phyloP scores from a whole-genome alignment of 2,329 filamentous ascomycete species.

The Hypoxylon sp. region DNA sequence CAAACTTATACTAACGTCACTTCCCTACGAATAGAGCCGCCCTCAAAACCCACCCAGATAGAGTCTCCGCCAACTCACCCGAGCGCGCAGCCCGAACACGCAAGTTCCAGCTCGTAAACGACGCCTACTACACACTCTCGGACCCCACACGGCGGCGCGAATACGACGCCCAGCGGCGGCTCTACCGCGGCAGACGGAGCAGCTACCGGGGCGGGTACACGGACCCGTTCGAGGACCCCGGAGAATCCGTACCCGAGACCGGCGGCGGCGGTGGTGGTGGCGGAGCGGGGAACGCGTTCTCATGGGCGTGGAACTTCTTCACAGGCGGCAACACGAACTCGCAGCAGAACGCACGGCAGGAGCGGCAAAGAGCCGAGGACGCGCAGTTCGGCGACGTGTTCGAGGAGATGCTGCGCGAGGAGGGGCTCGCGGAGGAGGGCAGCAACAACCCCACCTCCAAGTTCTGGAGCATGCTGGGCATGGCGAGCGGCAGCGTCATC shows the following conservation, averaged over 20 bases:
- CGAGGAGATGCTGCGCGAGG: constrained; percentile 89
- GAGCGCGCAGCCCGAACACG: constrained; percentile 86
- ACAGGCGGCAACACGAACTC: constrained; percentile 51
- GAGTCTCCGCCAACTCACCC: constrained; percentile 84
- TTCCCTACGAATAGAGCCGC: constrained; percentile 73
- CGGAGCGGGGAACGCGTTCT: constrained; percentile 65
- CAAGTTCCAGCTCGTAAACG: constrained; percentile 91
- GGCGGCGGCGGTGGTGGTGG: constrained; percentile 57
- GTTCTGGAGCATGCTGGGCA: constrained; percentile 91
- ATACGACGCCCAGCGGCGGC: constrained; percentile 81
- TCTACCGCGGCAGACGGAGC: constrained; percentile 62
- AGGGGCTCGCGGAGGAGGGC: constrained; percentile 82
- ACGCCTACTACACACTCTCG: constrained; percentile 92
- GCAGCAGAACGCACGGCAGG: constrained; percentile 56
- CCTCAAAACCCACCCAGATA: constrained; percentile 92
- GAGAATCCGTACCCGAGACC: constrained; percentile 55
- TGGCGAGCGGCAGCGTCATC: constrained; percentile 86
- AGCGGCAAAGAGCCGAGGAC: constrained; percentile 71
- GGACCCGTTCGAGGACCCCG: constrained; percentile 61
- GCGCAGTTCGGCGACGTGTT: constrained; percentile 91
- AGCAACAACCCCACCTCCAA: constrained; percentile 72
- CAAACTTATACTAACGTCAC: constrained; percentile 34
- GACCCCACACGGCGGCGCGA: constrained; percentile 82
- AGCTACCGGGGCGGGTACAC: constrained; percentile 46
- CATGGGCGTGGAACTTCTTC: constrained; percentile 81